Evolutionary conservation across 345 rosid genomes (phyloP), one percentile per base, ranked within the genome.

Genomic region (Conringia planisiliqua): DNA sequence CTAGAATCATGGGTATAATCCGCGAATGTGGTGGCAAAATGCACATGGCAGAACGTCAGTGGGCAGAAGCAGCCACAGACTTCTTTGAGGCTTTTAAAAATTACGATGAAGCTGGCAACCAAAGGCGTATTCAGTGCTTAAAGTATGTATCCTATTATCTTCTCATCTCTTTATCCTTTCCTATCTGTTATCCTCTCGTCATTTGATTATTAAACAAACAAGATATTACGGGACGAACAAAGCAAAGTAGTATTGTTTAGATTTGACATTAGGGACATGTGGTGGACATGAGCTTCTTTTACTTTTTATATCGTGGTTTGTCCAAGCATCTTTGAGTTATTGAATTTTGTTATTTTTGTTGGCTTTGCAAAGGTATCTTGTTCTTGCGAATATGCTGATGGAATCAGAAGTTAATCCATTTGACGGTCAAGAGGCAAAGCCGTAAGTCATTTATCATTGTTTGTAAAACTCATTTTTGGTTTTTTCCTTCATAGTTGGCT

Each of bases 11-110:
- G 98, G 99, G 99, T 39, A 92, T 96, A 82, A 92, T 96, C 69
- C 88, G 97, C 30, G 99, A 96, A 78, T 96, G 99, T 83, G 99
- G 99, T 66, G 99, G 99, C 4, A 96, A 96, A 84, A 96, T 96
- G 99, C 98, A 92, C 82, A 96, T 90, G 99, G 96, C 98, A 30
- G 98, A 96, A 83, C 98, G 97, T 74, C 97, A 89, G 66, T 96
- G 99, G 99, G 93, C 88, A 58, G 99, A 96, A 42, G 99, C 98
- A 0, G 98, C 98, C 17, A 96, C 99, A 5, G 99, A 96, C 78
- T 96, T 96, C 87, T 96, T 96, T 85, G 99, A 92, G 83, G 99
- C 99, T 68, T 96, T 96, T 71, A 96, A 96, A 82, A 96, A 96
- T 69, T 96, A 96, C 68, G 99, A 96, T 79, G 99, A 96, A 87